Conservation (phyloP, 371 early-diverging fungal genomes). For the Fennellomyces sp. region DNA sequence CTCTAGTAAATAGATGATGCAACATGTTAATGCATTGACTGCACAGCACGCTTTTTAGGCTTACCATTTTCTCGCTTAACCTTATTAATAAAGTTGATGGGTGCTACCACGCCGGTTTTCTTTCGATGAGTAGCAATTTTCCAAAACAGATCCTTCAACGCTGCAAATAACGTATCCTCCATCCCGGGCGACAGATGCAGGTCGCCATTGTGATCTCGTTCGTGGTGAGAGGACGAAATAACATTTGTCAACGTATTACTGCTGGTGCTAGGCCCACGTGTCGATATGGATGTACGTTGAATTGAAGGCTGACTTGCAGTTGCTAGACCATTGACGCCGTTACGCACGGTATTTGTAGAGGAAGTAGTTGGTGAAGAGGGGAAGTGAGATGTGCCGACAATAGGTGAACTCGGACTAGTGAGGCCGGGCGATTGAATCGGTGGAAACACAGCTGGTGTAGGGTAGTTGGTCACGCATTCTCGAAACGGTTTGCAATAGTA, state of each 20-base stretch:
- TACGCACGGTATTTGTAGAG: constrained; percentile 4
- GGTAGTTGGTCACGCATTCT: constrained; percentile 83
- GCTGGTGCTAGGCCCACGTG: constrained; percentile 4
- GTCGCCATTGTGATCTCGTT: constrained; percentile 43
- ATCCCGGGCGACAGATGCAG: constrained; percentile 58
- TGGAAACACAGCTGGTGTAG: constrained; percentile 22
- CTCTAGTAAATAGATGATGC: too few species aligned
- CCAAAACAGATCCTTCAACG: constrained; percentile 88
- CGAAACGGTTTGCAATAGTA: constrained; percentile 96
- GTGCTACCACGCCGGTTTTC: constrained; percentile 86
- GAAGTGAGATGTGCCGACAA: constrained; percentile 15
- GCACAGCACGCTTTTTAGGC: not conserved
- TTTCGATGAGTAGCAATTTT: constrained; percentile 83
- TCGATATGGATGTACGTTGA: constrained; percentile 8
- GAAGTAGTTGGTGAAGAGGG: constrained; percentile 30
- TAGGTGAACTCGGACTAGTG: constrained; percentile 16
- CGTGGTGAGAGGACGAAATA: constrained; percentile 12
- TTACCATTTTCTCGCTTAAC: constrained; percentile 91
- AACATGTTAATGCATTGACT: not conserved
- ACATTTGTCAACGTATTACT: constrained; percentile 5
- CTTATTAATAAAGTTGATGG: constrained; percentile 83
- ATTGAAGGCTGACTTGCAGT: constrained; percentile 20
- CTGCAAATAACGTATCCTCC: constrained; percentile 82
- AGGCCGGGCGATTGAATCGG: constrained; percentile 28
- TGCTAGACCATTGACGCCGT: constrained; percentile 13